A percentile compares a stretch with the other conserved stretches of the same genome.
Conservation (phyloP, 2,329 filamentous ascomycete species). For the Xylaria sp. region DNA sequence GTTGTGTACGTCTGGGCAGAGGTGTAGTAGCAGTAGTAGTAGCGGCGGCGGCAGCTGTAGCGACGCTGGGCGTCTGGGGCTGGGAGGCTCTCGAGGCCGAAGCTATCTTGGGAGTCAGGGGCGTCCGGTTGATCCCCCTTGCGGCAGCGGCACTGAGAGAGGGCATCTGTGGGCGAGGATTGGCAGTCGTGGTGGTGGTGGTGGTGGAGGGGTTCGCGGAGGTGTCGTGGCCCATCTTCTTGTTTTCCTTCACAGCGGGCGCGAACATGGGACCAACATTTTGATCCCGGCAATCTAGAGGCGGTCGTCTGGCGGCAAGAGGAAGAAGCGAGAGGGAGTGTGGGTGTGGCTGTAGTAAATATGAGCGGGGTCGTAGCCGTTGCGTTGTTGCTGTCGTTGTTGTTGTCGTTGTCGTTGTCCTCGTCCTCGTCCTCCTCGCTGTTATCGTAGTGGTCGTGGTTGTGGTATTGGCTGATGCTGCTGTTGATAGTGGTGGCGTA, state of each 20-base stretch:
- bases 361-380: neutral
- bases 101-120: conserved; percentile 68
- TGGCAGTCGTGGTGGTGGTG: conserved; percentile 60
- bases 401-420: too few relatives aligned
- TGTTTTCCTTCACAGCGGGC: conserved; percentile 48
- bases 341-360: neutral
- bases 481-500: conserved; percentile 3
- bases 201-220: conserved; percentile 57
- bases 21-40: conserved; percentile 53
- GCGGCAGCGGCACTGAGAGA: conserved; percentile 72
- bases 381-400: neutral
- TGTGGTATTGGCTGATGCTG: too few relatives aligned
- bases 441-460: neutral
- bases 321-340: neutral
- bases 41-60: conserved; percentile 20
- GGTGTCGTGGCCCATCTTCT: conserved; percentile 57
- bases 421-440: neutral
- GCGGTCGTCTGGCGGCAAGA: conserved; percentile 8
- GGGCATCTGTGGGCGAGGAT: conserved; percentile 72
- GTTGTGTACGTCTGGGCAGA: conserved; percentile 50
- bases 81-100: conserved; percentile 39
- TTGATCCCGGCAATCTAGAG: conserved; percentile 51
- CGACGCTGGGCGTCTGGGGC: conserved; percentile 44
- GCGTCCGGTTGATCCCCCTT: conserved; percentile 61
- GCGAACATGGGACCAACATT: conserved; percentile 52